These are phyloP conservation scores for Fusarium poae DNA, from an alignment of 2,329 filamentous ascomycete genomes.

Conservation along the genomic window DNA sequence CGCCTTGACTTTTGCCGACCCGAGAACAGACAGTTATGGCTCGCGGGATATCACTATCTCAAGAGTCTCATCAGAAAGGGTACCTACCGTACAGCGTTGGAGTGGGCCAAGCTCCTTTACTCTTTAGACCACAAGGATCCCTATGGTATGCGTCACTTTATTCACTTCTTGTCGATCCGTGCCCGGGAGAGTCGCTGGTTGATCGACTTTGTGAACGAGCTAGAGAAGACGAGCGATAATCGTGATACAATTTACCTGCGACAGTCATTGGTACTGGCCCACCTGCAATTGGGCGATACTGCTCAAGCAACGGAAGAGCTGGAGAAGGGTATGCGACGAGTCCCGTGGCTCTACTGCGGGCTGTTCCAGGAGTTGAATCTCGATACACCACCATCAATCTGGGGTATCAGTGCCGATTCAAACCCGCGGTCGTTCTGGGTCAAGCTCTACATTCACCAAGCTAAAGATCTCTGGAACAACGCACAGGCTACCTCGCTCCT, in stretches of 20 bases:
- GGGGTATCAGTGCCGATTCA: slow-evolving; percentile 78
- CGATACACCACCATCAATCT: slow-evolving; percentile 82
- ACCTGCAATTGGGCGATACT: slow-evolving; percentile 76
- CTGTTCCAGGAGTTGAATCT: slow-evolving; percentile 86
- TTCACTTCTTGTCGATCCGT: slow-evolving; percentile 88
- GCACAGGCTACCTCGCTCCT: slow-evolving; percentile 77
- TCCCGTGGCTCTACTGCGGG: slow-evolving; percentile 87
- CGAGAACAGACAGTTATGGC: slow-evolving; percentile 93
- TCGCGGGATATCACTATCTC: slow-evolving; percentile 90
- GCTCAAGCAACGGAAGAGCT: slow-evolving; percentile 75
- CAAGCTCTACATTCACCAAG: slow-evolving; percentile 79
- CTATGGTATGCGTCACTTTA: slow-evolving; percentile 82
- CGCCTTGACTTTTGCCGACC: slow-evolving; percentile 83
- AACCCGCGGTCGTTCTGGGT: slow-evolving; percentile 75
- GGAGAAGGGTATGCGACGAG: slow-evolving; percentile 73
- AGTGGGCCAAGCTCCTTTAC: slow-evolving; percentile 90
- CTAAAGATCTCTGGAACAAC: slow-evolving; percentile 89
- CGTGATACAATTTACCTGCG: slow-evolving; percentile 74
- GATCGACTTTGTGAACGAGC: slow-evolving; percentile 72
- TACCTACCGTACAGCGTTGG: slow-evolving; percentile 92
- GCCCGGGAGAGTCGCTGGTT: slow-evolving; percentile 83
- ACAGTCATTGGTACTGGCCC: slow-evolving; percentile 82
- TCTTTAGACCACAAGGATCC: slow-evolving; percentile 82
- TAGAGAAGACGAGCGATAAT: slow-evolving; percentile 54
- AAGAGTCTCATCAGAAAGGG: slow-evolving; percentile 87